phyloP scores from a whole-genome alignment of 1,284 basidiomycete species.

The Singerocomus inundabilis region DNA sequence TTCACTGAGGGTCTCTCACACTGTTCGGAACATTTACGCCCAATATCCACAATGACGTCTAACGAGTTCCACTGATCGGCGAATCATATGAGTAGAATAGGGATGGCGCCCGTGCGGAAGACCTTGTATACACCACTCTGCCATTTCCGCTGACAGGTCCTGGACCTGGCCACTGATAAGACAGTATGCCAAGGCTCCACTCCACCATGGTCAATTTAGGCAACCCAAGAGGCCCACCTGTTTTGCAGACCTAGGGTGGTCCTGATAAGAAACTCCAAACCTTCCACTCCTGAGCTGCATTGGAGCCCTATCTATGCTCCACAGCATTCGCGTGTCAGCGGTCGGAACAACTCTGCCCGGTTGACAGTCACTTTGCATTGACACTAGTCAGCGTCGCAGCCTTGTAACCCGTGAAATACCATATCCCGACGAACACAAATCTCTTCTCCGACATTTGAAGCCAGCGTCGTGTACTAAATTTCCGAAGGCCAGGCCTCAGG shows the following conservation, averaged over 20 bases:
- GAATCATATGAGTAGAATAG: neutral
- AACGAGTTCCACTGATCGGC: neutral
- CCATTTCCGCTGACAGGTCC: no score
- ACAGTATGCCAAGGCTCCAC: no score
- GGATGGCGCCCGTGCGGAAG: neutral
- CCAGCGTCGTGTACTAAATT: neutral
- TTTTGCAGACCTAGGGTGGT: neutral
- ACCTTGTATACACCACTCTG: neutral
- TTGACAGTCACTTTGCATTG: neutral
- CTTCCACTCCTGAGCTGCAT: conserved; percentile 1
- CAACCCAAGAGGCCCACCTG: neutral
- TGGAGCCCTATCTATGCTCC: neutral
- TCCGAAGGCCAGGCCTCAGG: neutral
- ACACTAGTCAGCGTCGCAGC: neutral
- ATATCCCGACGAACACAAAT: neutral
- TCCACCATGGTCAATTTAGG: neutral
- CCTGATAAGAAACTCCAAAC: conserved; percentile 2
- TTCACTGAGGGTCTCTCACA: neutral
- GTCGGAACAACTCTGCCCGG: neutral
- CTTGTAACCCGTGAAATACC: neutral
- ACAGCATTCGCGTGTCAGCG: neutral
- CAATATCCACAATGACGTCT: neutral
- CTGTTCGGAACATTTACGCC: conserved; percentile 1
- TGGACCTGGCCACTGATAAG: no score
- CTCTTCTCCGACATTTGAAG: neutral